Base-by-base conservation (phyloP, 2,329 filamentous ascomycete species). In the Ampelomyces quisqualis region DNA sequence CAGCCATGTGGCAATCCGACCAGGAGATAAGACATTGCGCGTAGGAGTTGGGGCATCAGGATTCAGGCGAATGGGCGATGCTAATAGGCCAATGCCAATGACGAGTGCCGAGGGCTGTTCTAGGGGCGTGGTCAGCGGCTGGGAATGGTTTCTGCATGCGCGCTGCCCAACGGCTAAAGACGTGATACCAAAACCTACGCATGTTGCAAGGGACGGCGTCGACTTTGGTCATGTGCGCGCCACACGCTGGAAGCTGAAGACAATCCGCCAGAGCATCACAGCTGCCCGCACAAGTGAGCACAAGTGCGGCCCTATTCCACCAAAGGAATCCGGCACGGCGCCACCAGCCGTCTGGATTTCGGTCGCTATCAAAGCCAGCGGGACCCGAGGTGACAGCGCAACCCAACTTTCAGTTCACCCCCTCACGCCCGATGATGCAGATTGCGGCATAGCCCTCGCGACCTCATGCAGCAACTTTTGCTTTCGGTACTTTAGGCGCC, bases 1-100 rank as follows among this genome's bases (percentile, higher is more conserved):
- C 49, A 46, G 49, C 60, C 56, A 60, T 62, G 55, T 64, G 58
- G 60, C 49, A 57, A 53, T 48, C 46, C 45, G 47, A 48, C 53
- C 56, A 43, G 61, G 58, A 53, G 61, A 65, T 62, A 63, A 63
- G 60, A 55, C 45, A 36, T 34, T 44, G 46, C 40, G 34, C 33
- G 43, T 44, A 30, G 38, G 42, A 41, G 45, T 45, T 45, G 37
- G 34, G 43, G 43, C 35, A 24, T 33, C 43, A 30, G n/a, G n/a
- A n/a, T n/a, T 18, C 44, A 55, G 49, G 48, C 49, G 49, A 51
- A 49, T 40, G 38, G 40, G 34, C 33, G 34, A 41, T 43, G 40
- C 41, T 30, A 38, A 29, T n/a, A 32, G 38, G 36, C 34, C 35
- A 31, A 28, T 23, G 41, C 51, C 51, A 54, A 49, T 47, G 32